A percentile compares a stretch with the other conserved stretches of the same genome.
phyloP scores from a whole-genome alignment of 208 protist genomes.

The Jaenimonas drosophilae region DNA sequence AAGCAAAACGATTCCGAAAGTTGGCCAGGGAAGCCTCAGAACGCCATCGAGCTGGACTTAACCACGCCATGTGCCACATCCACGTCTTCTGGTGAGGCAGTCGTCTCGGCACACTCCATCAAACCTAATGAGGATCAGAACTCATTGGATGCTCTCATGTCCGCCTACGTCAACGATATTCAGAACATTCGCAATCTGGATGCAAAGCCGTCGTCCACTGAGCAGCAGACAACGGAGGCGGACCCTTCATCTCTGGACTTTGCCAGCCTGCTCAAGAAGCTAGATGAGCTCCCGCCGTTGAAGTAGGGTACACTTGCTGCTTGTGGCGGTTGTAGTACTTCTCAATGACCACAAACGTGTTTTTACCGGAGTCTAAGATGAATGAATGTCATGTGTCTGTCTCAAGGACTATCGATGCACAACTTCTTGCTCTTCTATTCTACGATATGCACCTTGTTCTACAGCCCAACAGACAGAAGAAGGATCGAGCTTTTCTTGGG shows the following conservation, averaged over 20 bases:
- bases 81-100: background rate
- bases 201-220: background rate
- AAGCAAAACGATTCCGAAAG: conserved; percentile 18
- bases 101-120: background rate
- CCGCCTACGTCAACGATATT: conserved; percentile 20
- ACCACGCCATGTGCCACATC: background rate
- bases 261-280: background rate
- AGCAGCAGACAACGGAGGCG: background rate
- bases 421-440: no score
- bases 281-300: background rate
- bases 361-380: no score
- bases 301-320: background rate
- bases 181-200: conserved; percentile 7
- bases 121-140: background rate
- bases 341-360: no score
- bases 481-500: no score
- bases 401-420: no score
- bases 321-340: no score
- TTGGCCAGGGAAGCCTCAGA: conserved; percentile 27
- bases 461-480: no score
- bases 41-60: conserved; percentile 8
- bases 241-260: background rate
- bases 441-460: no score
- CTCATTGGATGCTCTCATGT: conserved; percentile 27
- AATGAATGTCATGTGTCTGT: no score